Evolutionary conservation across 495 filamentous ascomycete genomes (phyloP).

Genomic region (Umbilicaria muhlenbergii): DNA sequence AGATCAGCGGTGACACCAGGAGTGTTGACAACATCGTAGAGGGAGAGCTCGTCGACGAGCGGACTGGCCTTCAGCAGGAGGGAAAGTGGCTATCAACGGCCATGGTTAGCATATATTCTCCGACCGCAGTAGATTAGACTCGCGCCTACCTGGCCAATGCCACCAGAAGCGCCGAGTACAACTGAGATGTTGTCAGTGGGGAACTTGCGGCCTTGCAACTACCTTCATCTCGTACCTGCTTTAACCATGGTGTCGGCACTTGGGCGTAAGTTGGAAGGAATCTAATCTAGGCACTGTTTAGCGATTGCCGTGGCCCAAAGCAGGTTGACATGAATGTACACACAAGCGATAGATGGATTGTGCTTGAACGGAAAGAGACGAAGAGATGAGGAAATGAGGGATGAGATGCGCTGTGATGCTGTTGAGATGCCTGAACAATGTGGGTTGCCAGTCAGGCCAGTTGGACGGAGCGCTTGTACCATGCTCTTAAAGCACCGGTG

Average conservation of each 20-base stretch:
- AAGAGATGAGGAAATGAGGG: too few species aligned
- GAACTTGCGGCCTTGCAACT: background rate
- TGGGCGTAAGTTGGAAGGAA: background rate
- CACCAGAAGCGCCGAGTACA: slow-evolving; percentile 91
- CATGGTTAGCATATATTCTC: background rate
- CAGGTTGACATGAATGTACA: background rate
- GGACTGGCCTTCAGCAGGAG: slow-evolving; percentile 82
- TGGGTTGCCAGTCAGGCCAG: too few species aligned
- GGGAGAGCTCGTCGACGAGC: slow-evolving; percentile 73
- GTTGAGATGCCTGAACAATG: too few species aligned
- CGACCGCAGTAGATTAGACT: background rate
- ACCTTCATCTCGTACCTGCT: slow-evolving; percentile 43
- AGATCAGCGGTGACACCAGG: slow-evolving; percentile 91
- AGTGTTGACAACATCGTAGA: slow-evolving; percentile 99
- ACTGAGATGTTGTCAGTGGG: slow-evolving; percentile 35
- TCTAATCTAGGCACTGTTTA: too few species aligned
- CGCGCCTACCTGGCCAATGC: slow-evolving; percentile 83
- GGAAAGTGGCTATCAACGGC: slow-evolving; percentile 62
- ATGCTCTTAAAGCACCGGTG: background rate
- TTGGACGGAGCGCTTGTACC: slow-evolving; percentile 1
- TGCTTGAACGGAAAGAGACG: too few species aligned
- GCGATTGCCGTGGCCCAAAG: background rate
- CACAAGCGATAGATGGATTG: too few species aligned
- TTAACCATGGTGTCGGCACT: slow-evolving; percentile 59
- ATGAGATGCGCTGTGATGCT: too few species aligned